Percentiles rank a stretch among this genome's conserved stretches.
Evolutionary conservation across 805 yeast genomes (phyloP).

Genomic region (Millerozyma miso): DNA sequence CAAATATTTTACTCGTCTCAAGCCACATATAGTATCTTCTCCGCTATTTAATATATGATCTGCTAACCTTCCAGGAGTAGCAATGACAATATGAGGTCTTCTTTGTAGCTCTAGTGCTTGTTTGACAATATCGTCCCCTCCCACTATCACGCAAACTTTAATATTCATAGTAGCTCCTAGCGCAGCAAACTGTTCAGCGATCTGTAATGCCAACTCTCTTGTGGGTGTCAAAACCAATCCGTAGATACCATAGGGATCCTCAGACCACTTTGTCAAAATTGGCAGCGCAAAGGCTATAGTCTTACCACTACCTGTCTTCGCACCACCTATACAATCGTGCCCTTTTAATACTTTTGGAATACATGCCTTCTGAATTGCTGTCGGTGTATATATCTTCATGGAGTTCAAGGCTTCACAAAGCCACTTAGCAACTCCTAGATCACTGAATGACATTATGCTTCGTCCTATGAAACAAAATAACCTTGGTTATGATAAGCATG

Average conservation of each 20-base stretch:
- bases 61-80: slow-evolving; percentile 95
- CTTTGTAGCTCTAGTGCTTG: slow-evolving; percentile 79
- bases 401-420: slow-evolving; percentile 72
- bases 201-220: slow-evolving; percentile 91
- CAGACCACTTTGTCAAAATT: slow-evolving; percentile 90
- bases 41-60: slow-evolving; percentile 87
- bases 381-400: slow-evolving; percentile 80
- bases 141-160: slow-evolving; percentile 78
- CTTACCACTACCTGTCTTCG: slow-evolving; percentile 97
- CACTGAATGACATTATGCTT: slow-evolving; percentile 41
- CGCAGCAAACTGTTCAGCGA: slow-evolving; percentile 94
- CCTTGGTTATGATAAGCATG: not conserved
- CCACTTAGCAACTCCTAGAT: slow-evolving; percentile 83
- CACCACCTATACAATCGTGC: slow-evolving; percentile 95
- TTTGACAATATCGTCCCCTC: slow-evolving; percentile 91
- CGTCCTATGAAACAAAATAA: not conserved
- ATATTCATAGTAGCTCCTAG: slow-evolving; percentile 87
- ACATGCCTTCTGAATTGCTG: slow-evolving; percentile 82
- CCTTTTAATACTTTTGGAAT: slow-evolving; percentile 84
- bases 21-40: slow-evolving; percentile 77
- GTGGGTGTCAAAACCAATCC: slow-evolving; percentile 90
- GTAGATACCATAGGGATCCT: slow-evolving; percentile 89
- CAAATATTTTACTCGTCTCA: slow-evolving; percentile 71
- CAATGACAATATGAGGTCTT: slow-evolving; percentile 90
- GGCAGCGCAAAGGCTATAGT: slow-evolving; percentile 98